Conservation (phyloP, 768 basidiomycete genomes). For the Boletus rex-veris region DNA sequence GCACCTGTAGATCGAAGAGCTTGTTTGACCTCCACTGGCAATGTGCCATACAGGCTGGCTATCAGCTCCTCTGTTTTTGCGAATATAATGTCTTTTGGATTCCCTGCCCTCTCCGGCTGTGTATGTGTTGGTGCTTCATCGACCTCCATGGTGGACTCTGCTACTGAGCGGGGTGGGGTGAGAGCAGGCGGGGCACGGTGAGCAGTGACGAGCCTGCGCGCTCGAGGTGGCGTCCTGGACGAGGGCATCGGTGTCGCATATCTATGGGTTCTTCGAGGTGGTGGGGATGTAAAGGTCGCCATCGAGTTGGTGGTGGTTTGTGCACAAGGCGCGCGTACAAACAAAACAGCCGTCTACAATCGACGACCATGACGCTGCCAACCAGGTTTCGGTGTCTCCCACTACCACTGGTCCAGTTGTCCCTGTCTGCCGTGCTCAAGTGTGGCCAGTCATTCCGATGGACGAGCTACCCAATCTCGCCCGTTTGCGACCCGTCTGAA, state of each 20-base stretch:
- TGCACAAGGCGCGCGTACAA: conserved; percentile 1
- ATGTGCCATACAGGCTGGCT: conserved; percentile 61
- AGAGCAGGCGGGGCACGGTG: conserved; percentile 17
- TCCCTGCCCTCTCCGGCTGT: conserved; percentile 35
- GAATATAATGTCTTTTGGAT: conserved; percentile 43
- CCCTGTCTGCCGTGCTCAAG: conserved; percentile 71
- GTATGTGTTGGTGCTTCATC: conserved; percentile 48
- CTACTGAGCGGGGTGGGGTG: conserved; percentile 33
- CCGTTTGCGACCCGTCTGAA: not conserved
- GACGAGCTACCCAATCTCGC: conserved; percentile 43
- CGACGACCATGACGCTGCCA: conserved; percentile 8
- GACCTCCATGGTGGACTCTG: conserved; percentile 62
- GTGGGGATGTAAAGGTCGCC: conserved; percentile 59
- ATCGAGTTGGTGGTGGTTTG: conserved; percentile 13
- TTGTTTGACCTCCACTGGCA: conserved; percentile 74
- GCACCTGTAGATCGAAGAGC: conserved; percentile 64
- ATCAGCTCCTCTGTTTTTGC: conserved; percentile 72
- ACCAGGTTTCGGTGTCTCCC: conserved; percentile 57
- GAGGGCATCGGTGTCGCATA: conserved; percentile 26
- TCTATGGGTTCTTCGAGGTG: conserved; percentile 49
- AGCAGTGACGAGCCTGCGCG: conserved; percentile 24
- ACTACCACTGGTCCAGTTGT: conserved; percentile 64
- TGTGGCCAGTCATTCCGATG: conserved; percentile 89
- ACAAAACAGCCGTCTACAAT: not conserved
- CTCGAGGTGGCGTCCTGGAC: conserved; percentile 26